A percentile compares a stretch with the other conserved stretches of the same genome.
Conservation (phyloP, 257 asterid species). For the Gentiana straminea region DNA sequence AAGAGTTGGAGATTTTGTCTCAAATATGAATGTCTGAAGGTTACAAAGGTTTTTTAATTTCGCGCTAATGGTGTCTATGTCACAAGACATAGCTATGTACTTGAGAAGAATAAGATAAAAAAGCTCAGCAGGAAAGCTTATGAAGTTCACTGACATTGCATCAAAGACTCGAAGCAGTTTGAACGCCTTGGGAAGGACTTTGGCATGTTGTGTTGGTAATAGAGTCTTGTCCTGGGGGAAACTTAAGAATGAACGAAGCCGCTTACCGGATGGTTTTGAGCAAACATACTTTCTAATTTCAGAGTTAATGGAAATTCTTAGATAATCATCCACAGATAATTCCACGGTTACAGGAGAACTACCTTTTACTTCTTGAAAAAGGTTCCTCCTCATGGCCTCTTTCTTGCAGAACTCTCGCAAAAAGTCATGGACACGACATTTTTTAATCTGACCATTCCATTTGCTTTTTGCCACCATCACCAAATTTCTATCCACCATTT, state of each 20-base stretch:
- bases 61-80: slow-evolving; percentile 4
- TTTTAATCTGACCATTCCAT: slow-evolving; percentile 7
- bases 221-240: not conserved
- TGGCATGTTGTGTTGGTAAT: not conserved
- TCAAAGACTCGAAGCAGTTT: slow-evolving; percentile 26
- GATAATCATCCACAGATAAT: not conserved
- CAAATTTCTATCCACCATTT: slow-evolving; percentile 2
- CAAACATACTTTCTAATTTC: not conserved
- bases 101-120: slow-evolving; percentile 2
- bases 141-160: slow-evolving; percentile 13
- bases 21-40: slow-evolving; percentile 10
- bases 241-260: slow-evolving; percentile 2
- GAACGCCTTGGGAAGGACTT: slow-evolving; percentile 19
- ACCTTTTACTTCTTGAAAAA: slow-evolving; percentile 1
- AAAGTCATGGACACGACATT: slow-evolving; percentile 10
- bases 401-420: slow-evolving; percentile 6
- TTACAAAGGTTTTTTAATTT: slow-evolving; percentile 3
- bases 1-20: not conserved
- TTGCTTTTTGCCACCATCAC: slow-evolving; percentile 1
- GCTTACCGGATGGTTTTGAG: not conserved
- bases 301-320: not conserved
- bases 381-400: not conserved
- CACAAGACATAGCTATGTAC: slow-evolving; percentile 1
- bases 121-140: not conserved
- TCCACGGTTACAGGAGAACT: not conserved